Base-by-base conservation (phyloP, 108 stramenopile species). In the Fragilaria crotonensis region DNA sequence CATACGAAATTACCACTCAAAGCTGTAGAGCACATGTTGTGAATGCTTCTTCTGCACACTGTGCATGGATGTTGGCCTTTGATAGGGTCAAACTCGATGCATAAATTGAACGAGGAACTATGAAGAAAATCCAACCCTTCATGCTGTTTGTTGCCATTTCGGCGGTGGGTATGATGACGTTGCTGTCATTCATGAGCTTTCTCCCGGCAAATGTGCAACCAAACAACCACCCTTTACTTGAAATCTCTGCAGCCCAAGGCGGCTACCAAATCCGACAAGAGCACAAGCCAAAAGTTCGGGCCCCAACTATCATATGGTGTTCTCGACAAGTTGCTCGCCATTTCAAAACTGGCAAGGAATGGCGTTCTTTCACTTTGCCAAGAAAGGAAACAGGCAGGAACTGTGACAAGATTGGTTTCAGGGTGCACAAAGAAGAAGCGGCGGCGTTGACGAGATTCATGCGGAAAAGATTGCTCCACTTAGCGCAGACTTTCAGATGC, bases 321-420 rank as follows among this genome's bases (percentile, higher is more conserved):
- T 66, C 45, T 66, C 75, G 53, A 44, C 71, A 52, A 30, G 70
- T 57, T 32, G 70, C 41, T 54, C 41, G 2, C n/a, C 20, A 25
- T 62, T 28, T 54, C 93, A 90, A 65, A 70, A 81, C 53, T 94
- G 90, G 90, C 90, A 94, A 72, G 72, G 85, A 20, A 76, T 79
- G 45, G 49, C 83, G 18, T 71, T 94, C 21, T 94, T 91, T 62
- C 81, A 71, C 66, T 74, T 50, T 41, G 88, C 86, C 28, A 14
- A 54, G 45, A 67, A 62, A 45, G 80, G 71, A 45, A 74, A 11
- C 93, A 95, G 52, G 80, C 68, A 27, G 93, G 93, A 32, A 50
- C 71, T 33, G 80, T 95, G 31, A 86, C 89, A 45, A 83, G 90
- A 41, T 86, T 95, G 41, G 93, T 85, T 1, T 84, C 87, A 22